A percentile compares a stretch with the other conserved stretches of the same genome.
Evolutionary conservation across 2,329 filamentous ascomycete genomes (phyloP).

Genomic region (Coccinonectria pachysandricola): DNA sequence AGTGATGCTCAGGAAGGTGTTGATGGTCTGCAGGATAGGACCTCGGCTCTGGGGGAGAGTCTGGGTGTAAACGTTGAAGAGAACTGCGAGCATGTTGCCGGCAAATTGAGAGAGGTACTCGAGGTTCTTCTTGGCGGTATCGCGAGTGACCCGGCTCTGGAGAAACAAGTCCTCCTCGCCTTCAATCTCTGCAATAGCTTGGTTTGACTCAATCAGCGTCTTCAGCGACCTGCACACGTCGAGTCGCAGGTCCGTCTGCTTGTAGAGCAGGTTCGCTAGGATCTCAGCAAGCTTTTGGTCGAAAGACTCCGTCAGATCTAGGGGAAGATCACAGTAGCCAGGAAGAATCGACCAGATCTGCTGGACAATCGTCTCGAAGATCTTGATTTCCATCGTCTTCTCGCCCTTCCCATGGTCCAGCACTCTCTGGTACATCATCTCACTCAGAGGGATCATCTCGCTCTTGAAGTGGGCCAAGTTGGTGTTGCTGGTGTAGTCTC

Average conservation of each 20-base stretch:
- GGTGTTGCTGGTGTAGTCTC: conserved; percentile 85
- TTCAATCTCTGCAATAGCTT: conserved; percentile 63
- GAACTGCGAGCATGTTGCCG: conserved; percentile 81
- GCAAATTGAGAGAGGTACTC: conserved; percentile 70
- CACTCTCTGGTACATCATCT: conserved; percentile 80
- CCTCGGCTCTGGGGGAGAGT: conserved; percentile 87
- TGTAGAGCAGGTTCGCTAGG: conserved; percentile 82
- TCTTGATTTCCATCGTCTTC: conserved; percentile 94
- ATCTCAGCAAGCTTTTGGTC: conserved; percentile 85
- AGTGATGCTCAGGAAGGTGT: conserved; percentile 85
- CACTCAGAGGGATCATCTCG: conserved; percentile 82
- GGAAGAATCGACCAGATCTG: conserved; percentile 92
- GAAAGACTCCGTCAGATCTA: conserved; percentile 68
- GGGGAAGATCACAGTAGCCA: conserved; percentile 85
- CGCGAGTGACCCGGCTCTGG: conserved; percentile 68
- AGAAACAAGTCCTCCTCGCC: conserved; percentile 61
- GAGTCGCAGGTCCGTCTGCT: conserved; percentile 76
- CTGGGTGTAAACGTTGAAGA: conserved; percentile 99
- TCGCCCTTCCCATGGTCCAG: conserved; percentile 70
- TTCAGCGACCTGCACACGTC: conserved; percentile 83
- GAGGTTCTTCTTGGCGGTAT: conserved; percentile 67
- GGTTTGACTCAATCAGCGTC: conserved; percentile 83
- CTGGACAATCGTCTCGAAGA: conserved; percentile 91
- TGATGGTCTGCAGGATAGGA: conserved; percentile 87
- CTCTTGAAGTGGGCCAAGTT: conserved; percentile 73